Conservation (phyloP, 2,329 filamentous ascomycete genomes). For the Aspergillaceae sp. region DNA sequence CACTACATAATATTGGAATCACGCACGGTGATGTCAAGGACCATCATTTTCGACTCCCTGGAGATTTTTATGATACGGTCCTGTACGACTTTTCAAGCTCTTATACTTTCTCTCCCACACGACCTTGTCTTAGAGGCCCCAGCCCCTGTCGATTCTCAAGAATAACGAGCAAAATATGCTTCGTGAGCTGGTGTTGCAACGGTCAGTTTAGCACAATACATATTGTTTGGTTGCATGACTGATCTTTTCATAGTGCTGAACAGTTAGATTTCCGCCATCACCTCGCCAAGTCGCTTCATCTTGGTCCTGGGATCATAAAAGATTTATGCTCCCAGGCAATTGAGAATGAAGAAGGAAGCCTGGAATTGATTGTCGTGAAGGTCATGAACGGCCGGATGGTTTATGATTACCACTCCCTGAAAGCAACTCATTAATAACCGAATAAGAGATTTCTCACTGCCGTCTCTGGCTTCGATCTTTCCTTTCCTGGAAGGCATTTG, state of each 20-base stretch:
- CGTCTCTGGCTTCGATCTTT: too few species aligned
- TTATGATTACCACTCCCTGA: too few species aligned
- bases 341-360: background rate
- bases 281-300: background rate
- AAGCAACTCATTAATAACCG: too few species aligned
- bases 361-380: constrained; percentile 5
- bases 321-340: constrained; percentile 1
- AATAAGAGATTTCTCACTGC: too few species aligned
- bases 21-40: too few species aligned
- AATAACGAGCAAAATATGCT: constrained; percentile 4
- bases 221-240: background rate
- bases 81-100: background rate
- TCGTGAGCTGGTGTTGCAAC: background rate
- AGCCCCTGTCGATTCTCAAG: background rate
- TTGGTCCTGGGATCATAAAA: background rate
- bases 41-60: too few species aligned
- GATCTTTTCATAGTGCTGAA: constrained; percentile 1
- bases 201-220: constrained; percentile 1
- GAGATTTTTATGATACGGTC: too few species aligned
- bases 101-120: constrained; percentile 11
- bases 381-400: too few species aligned
- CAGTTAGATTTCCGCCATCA: background rate
- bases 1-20: constrained; percentile 2
- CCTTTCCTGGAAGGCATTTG: too few species aligned
- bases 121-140: constrained; percentile 7